Conservation (phyloP, 129 eudicot genomes). For the Chrysanthemum lavandulifolium region DNA sequence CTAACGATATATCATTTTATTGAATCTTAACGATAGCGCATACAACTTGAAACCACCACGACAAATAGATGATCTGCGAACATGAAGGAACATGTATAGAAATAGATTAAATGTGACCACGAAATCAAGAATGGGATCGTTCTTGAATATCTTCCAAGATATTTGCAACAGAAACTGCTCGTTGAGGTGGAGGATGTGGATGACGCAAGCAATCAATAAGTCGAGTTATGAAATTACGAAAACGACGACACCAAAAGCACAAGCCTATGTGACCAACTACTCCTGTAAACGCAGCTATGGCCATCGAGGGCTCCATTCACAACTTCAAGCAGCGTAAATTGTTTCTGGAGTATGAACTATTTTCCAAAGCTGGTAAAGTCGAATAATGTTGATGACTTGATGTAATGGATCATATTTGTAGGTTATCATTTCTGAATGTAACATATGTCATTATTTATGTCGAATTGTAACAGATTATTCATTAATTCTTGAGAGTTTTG, state of each 20-base stretch:
- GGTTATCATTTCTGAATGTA: conserved; percentile 7
- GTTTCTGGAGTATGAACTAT: neutral
- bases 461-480: neutral
- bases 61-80: neutral
- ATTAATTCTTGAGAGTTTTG: neutral
- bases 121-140: neutral
- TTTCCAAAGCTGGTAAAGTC: neutral
- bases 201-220: conserved; percentile 33
- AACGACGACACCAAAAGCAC: conserved; percentile 32
- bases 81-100: neutral
- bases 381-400: too few species aligned
- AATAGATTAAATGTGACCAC: neutral
- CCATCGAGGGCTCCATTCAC: conserved; percentile 29
- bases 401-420: neutral
- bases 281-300: conserved; percentile 29
- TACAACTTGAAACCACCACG: conserved; percentile 1
- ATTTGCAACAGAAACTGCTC: conserved; percentile 14
- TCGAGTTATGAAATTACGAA: conserved; percentile 22
- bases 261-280: conserved; percentile 33
- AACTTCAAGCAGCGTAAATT: neutral
- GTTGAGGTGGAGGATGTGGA: conserved; percentile 32
- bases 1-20: too few species aligned
- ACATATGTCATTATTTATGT: neutral
- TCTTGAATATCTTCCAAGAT: conserved; percentile 18
- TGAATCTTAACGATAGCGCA: neutral